These are phyloP conservation scores for Calocera viscosa DNA, from an alignment of 768 basidiomycete species.

Conservation along the genomic window DNA sequence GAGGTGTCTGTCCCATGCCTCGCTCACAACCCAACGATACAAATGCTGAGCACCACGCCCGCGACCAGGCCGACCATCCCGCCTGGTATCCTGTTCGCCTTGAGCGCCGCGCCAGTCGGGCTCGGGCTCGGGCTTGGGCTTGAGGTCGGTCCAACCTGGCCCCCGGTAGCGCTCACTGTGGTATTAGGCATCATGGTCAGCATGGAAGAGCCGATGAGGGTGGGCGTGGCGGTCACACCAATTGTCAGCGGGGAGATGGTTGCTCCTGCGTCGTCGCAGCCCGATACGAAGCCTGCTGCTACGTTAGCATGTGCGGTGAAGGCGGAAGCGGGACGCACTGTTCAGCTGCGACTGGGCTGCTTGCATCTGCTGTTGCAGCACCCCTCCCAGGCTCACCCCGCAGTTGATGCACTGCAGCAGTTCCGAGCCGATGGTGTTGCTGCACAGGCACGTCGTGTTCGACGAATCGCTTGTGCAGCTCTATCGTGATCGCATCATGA, in stretches of 20 bases:
- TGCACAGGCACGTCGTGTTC: background rate
- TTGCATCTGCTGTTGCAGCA: background rate
- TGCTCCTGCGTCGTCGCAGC: background rate
- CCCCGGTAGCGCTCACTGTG: background rate
- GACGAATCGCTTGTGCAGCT: background rate
- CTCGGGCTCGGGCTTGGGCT: background rate
- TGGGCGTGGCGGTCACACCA: background rate
- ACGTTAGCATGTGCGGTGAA: background rate
- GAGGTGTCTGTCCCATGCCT: background rate
- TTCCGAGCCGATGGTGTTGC: background rate
- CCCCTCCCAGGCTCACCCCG: background rate
- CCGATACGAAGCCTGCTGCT: background rate
- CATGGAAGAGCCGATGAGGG: background rate
- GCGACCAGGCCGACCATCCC: background rate
- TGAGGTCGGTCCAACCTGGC: background rate
- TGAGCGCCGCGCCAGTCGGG: background rate
- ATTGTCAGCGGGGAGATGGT: background rate
- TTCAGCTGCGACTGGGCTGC: conserved; percentile 1
- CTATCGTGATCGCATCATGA: background rate
- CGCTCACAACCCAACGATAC: background rate
- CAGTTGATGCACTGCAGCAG: conserved; percentile 1
- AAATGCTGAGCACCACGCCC: background rate
- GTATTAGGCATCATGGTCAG: background rate
- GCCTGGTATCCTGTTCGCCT: background rate
- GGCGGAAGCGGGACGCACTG: background rate